Evolutionary conservation across 768 basidiomycete species (phyloP).

Genomic region (Tricholoma bakamatsutake): DNA sequence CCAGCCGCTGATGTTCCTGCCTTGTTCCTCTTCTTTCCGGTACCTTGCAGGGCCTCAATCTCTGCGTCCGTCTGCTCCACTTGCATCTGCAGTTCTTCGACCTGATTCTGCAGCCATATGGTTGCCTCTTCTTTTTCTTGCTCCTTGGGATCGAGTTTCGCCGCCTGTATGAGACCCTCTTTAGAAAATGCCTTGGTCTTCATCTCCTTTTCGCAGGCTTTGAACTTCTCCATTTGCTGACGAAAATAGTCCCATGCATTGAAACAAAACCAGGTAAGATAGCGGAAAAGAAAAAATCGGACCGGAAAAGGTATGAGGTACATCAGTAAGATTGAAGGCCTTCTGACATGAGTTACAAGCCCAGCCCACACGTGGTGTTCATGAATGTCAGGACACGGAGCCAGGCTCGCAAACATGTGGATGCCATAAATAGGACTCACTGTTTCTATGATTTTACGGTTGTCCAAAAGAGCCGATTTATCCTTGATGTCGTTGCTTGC

Average conservation of each 20-base stretch:
- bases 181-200: constrained; percentile 99
- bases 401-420: constrained; percentile 6
- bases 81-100: constrained; percentile 90
- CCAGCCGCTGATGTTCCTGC: constrained; percentile 58
- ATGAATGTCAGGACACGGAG: constrained; percentile 10
- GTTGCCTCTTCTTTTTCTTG: constrained; percentile 92
- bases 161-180: constrained; percentile 91
- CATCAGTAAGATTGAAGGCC: constrained; percentile 17
- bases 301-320: constrained; percentile 18
- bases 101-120: constrained; percentile 80
- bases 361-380: constrained; percentile 14
- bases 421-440: constrained; percentile 44
- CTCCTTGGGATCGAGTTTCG: constrained; percentile 93
- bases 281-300: constrained; percentile 16
- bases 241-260: constrained; percentile 12
- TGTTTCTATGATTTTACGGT: constrained; percentile 94
- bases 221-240: constrained; percentile 99
- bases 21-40: constrained; percentile 83
- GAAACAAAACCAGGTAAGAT: constrained; percentile 18
- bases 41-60: constrained; percentile 76
- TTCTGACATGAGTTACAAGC: constrained; percentile 3
- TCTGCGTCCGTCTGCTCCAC: constrained; percentile 95
- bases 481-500: constrained; percentile 99
- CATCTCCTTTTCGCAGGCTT: constrained; percentile 99
- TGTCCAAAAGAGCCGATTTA: constrained; percentile 87